Evolutionary conservation across 371 early-diverging fungal genomes (phyloP).

Genomic region (Mortierella sp.): DNA sequence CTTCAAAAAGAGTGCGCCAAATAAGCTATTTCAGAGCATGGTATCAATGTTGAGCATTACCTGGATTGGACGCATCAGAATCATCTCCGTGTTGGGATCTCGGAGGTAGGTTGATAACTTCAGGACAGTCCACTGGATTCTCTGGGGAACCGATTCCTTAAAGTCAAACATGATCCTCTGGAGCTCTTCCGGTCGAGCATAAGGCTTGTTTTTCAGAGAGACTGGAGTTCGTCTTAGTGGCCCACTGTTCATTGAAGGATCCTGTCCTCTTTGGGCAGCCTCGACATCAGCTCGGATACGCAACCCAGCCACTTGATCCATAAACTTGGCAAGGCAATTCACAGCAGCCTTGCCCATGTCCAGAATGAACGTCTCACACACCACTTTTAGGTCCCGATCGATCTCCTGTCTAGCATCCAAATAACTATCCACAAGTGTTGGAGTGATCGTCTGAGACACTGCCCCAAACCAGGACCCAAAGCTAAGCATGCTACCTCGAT

Average conservation of each 20-base stretch:
- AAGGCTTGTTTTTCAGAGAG: conserved; percentile 54
- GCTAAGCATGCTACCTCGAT: conserved; percentile 36
- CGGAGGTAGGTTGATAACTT: conserved; percentile 79
- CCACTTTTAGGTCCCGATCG: conserved; percentile 74
- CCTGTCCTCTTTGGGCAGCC: conserved; percentile 38
- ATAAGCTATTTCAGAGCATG: background rate
- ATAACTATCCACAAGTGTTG: conserved; percentile 66
- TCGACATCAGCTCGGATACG: conserved; percentile 50
- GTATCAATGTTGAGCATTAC: conserved; percentile 49
- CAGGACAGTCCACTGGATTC: conserved; percentile 62
- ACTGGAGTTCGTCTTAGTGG: conserved; percentile 35
- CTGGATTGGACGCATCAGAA: conserved; percentile 77
- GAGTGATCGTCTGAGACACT: conserved; percentile 68
- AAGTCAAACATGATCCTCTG: conserved; percentile 55
- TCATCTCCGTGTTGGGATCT: conserved; percentile 78
- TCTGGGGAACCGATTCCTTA: conserved; percentile 62
- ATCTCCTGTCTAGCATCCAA: conserved; percentile 70
- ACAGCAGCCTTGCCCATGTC: conserved; percentile 70
- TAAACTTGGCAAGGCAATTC: conserved; percentile 74
- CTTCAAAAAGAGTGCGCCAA: background rate
- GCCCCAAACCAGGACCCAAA: conserved; percentile 64
- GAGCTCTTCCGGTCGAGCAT: conserved; percentile 56
- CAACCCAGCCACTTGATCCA: conserved; percentile 69
- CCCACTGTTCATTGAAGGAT: conserved; percentile 27
- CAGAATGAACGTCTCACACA: conserved; percentile 81